Evolutionary conservation across 129 eudicot species (phyloP), one percentile per base, ranked within the genome.

Genomic region (Pseudognaphalium luteoalbum): DNA sequence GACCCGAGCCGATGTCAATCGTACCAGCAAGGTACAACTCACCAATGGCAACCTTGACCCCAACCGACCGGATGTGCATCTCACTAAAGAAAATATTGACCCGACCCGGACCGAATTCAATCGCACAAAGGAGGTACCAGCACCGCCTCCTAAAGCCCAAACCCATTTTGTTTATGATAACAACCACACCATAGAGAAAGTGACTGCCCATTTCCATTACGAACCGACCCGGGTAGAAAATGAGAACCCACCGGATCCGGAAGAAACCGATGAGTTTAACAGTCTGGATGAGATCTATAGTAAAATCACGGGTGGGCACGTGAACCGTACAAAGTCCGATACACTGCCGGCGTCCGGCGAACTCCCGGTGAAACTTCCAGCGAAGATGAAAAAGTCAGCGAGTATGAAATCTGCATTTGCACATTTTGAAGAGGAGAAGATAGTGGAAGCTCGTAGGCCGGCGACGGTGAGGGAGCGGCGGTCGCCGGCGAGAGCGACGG

Each of bases 351-450:
- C 90, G 14, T 80, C 88, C 37, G 99, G 99, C 2, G 88, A 87
- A 63, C 6, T 87, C 14, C 89, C 90, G 79, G 80, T 20, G 37
- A 85, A 72, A 72, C 87, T 88, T 3, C 82, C 97, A 71, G 73
- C 75, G 66, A 94, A 82, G 80, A 91, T 94, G 85, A 83, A 82
- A 75, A 94, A 94, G 67, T 91, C 93, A 34, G 97, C 99, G 15
- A 91, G 96, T 68, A 4, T 81, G 86, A 87, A 91, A 60, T 91
- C 97, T 14, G 68, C 97, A 3, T 91, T 91, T 54, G 54, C 71
- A 7, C 97, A 89, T 75, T 91, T 93, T 34, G 90, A 87, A 75
- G 87, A 81, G 82, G 84, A 77, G 44, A 84, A 83, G 69, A 76
- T 83, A 19, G 90, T 85, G 71, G 98, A 86, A 85, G 87, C 79